A percentile compares a stretch with the other conserved stretches of the same genome.
Evolutionary conservation across 2,329 filamentous ascomycete species (phyloP).

Genomic region (Apiospora phragmitis): DNA sequence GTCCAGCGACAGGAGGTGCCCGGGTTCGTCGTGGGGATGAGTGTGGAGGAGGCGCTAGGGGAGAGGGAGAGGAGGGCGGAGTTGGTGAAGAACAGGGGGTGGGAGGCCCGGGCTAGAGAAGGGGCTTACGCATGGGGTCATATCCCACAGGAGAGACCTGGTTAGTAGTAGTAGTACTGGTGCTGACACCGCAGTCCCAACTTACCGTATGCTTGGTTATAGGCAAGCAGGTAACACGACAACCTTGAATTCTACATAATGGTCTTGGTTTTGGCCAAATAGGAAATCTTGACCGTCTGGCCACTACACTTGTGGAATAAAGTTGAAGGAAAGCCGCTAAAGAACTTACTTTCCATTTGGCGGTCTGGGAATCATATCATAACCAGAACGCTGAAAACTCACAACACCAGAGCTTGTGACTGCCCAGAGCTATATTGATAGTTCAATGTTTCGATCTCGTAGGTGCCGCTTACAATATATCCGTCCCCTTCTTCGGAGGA

Average conservation of each 20-base stretch:
- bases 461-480: background rate
- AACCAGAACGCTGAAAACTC: background rate
- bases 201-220: background rate
- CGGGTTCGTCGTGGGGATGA: constrained; percentile 40
- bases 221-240: background rate
- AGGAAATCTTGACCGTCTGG: background rate
- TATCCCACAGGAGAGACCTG: background rate
- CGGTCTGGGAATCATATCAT: background rate
- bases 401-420: background rate
- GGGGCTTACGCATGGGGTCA: constrained; percentile 10
- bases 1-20: constrained; percentile 45
- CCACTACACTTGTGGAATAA: background rate
- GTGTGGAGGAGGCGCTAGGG: constrained; percentile 45
- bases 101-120: constrained; percentile 41
- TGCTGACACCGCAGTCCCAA: background rate
- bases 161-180: background rate
- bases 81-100: constrained; percentile 33
- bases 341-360: background rate
- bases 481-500: background rate
- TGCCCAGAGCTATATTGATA: no score
- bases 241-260: background rate
- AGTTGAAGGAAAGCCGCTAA: background rate
- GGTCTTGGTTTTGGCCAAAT: background rate
- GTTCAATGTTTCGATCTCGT: background rate
- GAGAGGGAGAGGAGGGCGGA: constrained; percentile 39